Evolutionary conservation across 2,329 filamentous ascomycete genomes (phyloP).

Genomic region (Malbranchea zuffiana): DNA sequence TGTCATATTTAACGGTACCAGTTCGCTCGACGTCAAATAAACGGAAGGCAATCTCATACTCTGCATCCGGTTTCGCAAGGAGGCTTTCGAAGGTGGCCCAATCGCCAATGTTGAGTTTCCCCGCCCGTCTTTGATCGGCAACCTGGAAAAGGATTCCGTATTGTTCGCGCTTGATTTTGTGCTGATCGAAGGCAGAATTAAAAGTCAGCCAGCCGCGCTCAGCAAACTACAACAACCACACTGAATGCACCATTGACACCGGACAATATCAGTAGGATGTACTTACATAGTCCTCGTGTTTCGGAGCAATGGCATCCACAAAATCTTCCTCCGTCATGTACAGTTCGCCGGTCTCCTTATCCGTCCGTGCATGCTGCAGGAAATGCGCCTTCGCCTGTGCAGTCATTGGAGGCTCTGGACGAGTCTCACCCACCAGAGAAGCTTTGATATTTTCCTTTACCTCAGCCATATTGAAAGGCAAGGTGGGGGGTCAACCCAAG

Average conservation of each 20-base stretch:
- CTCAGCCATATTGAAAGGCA: constrained; percentile 29
- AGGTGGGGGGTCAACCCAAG: background rate
- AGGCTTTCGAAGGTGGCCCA: constrained; percentile 94
- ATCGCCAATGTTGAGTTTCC: constrained; percentile 67
- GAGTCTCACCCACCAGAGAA: constrained; percentile 54
- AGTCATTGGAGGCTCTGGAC: constrained; percentile 52
- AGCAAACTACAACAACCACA: background rate
- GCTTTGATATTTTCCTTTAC: constrained; percentile 69
- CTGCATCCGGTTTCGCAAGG: constrained; percentile 84
- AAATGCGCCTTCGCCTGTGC: constrained; percentile 67
- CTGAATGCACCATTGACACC: background rate
- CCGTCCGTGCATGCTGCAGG: constrained; percentile 61
- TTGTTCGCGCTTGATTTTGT: constrained; percentile 95
- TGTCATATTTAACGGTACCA: constrained; percentile 78
- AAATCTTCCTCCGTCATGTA: constrained; percentile 81
- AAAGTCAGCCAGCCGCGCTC: too few relatives aligned
- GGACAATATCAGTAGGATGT: constrained; percentile 2
- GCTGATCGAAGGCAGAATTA: too few relatives aligned
- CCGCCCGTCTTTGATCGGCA: constrained; percentile 65
- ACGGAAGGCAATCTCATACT: constrained; percentile 97
- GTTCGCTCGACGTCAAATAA: constrained; percentile 81
- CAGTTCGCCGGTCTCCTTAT: constrained; percentile 62
- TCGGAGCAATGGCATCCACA: constrained; percentile 77
- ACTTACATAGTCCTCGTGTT: constrained; percentile 82
- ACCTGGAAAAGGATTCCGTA: constrained; percentile 89